Conservation (phyloP, 202 grass and related monocot species). For the Carex arenaria region DNA sequence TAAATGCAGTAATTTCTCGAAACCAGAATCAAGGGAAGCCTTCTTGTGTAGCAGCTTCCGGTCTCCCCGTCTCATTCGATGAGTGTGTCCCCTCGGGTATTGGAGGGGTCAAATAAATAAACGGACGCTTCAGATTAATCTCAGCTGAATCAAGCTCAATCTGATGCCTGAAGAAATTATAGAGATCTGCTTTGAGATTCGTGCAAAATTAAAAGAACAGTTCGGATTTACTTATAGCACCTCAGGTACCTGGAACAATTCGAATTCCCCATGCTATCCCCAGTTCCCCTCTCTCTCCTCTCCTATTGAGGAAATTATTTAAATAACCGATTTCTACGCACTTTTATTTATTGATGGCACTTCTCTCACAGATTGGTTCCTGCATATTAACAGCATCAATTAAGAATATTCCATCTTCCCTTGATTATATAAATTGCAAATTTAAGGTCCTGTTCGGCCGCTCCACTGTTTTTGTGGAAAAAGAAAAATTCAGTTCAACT, state of each 20-base stretch:
- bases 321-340: not conserved
- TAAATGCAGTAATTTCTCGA: not conserved
- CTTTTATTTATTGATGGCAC: not conserved
- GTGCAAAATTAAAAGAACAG: no score
- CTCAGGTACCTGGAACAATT: no score
- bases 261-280: no score
- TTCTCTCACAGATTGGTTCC: not conserved
- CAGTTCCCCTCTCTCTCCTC: not conserved
- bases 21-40: not conserved
- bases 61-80: not conserved
- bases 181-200: no score
- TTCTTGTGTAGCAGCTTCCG: not conserved
- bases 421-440: not conserved
- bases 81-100: no score
- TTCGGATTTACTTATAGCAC: not conserved
- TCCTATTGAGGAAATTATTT: not conserved
- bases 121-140: no score
- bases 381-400: not conserved
- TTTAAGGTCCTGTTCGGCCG: no score
- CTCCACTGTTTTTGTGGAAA: no score
- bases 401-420: not conserved
- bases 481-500: no score
- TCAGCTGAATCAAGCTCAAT: no score
- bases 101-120: no score
- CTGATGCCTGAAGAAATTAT: no score